Percentiles rank a stretch among this genome's conserved stretches.
Conservation (phyloP, 2,329 filamentous ascomycete genomes). For the Metarhizium anisopliae region DNA sequence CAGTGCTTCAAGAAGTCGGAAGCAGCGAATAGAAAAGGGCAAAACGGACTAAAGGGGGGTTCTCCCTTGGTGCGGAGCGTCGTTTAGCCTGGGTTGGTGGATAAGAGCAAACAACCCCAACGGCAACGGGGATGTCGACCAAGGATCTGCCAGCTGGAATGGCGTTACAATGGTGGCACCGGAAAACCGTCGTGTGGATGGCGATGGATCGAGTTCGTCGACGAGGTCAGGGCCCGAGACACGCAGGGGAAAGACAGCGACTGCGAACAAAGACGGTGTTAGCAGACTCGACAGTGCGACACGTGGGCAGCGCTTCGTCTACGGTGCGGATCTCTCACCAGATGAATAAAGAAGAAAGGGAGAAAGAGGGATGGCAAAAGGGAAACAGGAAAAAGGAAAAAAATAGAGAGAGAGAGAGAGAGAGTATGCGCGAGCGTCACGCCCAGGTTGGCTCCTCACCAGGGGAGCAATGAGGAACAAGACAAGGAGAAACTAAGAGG, state of each 20-base stretch:
- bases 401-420: conserved; percentile 2
- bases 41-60: background rate
- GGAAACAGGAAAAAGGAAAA: background rate
- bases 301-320: background rate
- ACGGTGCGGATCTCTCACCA: background rate
- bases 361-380: background rate
- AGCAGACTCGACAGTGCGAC: background rate
- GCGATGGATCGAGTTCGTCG: background rate
- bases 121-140: background rate
- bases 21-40: background rate
- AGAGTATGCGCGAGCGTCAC: background rate
- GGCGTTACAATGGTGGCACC: background rate
- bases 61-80: background rate
- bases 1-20: background rate
- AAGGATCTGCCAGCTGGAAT: background rate
- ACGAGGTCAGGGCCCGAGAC: conserved; percentile 5
- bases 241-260: conserved; percentile 5
- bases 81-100: background rate
- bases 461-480: background rate
- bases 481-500: background rate
- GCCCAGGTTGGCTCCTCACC: background rate
- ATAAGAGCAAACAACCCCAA: background rate
- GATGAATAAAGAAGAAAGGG: conserved; percentile 1
- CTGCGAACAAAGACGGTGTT: background rate
- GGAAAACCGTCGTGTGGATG: background rate